A percentile compares a stretch with the other conserved stretches of the same genome.
Conservation (phyloP, 345 rosid species). For the Salix udensis region DNA sequence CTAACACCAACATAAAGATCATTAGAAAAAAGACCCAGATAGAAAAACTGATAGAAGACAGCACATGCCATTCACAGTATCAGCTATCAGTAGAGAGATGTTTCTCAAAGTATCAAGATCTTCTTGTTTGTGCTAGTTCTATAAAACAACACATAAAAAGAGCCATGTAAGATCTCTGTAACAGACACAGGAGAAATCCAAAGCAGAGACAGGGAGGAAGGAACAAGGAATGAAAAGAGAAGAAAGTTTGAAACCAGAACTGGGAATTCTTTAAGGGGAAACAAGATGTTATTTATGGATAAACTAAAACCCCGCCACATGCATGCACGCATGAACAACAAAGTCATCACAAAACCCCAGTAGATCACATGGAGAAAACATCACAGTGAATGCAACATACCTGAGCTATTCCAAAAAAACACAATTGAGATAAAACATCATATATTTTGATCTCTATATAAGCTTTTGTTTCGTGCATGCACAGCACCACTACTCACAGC, state of each 20-base stretch:
- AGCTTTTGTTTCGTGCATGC: background rate
- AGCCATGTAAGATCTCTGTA: constrained; percentile 13
- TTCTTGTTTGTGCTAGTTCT: background rate
- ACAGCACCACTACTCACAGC: background rate
- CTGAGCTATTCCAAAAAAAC: background rate
- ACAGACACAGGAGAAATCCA: background rate
- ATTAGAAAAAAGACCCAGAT: background rate
- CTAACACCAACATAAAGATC: background rate
- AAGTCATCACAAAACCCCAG: constrained; percentile 1
- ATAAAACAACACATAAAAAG: constrained; percentile 4
- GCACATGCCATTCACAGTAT: background rate
- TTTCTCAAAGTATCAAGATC: constrained; percentile 15
- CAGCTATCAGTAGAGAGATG: constrained; percentile 2
- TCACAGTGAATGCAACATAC: constrained; percentile 22
- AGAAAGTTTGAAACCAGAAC: background rate
- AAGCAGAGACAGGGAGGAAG: background rate
- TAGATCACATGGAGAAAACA: constrained; percentile 2
- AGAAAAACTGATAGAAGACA: background rate
- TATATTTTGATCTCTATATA: background rate
- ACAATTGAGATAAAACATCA: background rate
- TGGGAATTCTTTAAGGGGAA: constrained; percentile 9
- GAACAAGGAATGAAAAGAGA: background rate
- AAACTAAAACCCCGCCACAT: constrained; percentile 11
- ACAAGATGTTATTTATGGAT: background rate
- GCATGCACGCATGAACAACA: constrained; percentile 26